Evolutionary conservation across 257 asterid species (phyloP).

Genomic region (Nicotiana sylvestris): DNA sequence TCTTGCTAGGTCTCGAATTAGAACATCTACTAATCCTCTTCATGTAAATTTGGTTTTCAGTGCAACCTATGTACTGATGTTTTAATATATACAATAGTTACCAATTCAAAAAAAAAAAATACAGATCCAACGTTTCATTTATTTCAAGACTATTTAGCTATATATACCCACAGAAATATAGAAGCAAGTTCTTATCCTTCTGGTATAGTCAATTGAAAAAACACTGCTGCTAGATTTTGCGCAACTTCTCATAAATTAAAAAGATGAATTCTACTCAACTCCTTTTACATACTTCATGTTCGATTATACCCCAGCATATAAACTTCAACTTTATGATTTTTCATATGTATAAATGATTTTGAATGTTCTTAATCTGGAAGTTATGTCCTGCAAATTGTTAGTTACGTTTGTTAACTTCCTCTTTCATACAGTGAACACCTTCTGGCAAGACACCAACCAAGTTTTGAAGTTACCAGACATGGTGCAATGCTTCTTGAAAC

Average conservation of each 20-base stretch:
- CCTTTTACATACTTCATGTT: neutral
- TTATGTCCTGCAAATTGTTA: neutral
- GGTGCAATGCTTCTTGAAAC: constrained; percentile 57
- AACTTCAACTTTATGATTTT: neutral
- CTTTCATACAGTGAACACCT: constrained; percentile 28
- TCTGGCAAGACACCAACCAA: constrained; percentile 64
- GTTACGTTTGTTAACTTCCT: neutral
- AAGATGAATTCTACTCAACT: neutral
- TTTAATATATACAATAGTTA: too few species aligned
- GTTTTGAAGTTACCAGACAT: constrained; percentile 84
- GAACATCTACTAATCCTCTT: too few species aligned
- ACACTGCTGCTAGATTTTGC: neutral
- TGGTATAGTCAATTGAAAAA: neutral
- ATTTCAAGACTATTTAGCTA: neutral
- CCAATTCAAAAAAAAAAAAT: too few species aligned
- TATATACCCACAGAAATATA: neutral
- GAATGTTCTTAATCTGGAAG: neutral
- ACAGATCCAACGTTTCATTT: neutral
- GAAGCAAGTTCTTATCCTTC: neutral
- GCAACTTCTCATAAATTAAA: neutral
- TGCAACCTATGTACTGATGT: too few species aligned
- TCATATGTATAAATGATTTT: neutral
- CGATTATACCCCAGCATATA: neutral
- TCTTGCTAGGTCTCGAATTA: too few species aligned
- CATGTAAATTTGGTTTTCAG: too few species aligned